Percentiles rank a stretch among this genome's conserved stretches.
phyloP scores from a whole-genome alignment of 225 moss, liverwort and hornwort species.

The Marchantia polymorpha region DNA sequence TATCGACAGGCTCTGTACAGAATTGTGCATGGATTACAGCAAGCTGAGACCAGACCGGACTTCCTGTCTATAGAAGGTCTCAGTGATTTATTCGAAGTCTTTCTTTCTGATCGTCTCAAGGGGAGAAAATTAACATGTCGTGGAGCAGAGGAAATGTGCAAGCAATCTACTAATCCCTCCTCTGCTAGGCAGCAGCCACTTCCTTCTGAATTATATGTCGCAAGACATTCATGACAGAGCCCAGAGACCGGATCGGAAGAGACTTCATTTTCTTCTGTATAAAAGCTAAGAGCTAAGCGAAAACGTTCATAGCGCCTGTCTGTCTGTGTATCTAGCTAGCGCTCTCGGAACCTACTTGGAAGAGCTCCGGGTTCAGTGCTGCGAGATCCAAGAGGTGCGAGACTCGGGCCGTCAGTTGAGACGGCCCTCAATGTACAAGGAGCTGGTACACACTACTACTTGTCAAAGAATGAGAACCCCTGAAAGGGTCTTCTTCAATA shows the following conservation, averaged over 20 bases:
- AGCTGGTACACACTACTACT: not conserved
- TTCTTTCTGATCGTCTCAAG: conserved; percentile 1
- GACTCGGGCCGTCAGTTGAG: not conserved
- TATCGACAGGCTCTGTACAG: too few species aligned
- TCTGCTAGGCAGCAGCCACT: not conserved
- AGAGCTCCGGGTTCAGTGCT: not conserved
- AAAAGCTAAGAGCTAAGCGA: not conserved
- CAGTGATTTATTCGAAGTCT: not conserved
- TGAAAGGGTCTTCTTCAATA: not conserved
- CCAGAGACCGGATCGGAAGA: not conserved
- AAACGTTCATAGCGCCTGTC: not conserved
- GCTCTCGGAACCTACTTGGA: not conserved
- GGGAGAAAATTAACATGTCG: not conserved
- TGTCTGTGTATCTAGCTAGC: not conserved
- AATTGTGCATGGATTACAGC: too few species aligned
- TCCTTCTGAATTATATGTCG: not conserved
- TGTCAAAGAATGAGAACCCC: not conserved
- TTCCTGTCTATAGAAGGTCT: not conserved
- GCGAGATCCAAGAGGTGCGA: not conserved
- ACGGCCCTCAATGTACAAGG: not conserved
- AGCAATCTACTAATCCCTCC: not conserved
- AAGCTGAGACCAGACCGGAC: not conserved
- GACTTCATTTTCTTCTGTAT: not conserved
- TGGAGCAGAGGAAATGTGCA: not conserved
- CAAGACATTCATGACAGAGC: not conserved